phyloP scores from a whole-genome alignment of 345 rosid species.

The Kernera saxatilis region DNA sequence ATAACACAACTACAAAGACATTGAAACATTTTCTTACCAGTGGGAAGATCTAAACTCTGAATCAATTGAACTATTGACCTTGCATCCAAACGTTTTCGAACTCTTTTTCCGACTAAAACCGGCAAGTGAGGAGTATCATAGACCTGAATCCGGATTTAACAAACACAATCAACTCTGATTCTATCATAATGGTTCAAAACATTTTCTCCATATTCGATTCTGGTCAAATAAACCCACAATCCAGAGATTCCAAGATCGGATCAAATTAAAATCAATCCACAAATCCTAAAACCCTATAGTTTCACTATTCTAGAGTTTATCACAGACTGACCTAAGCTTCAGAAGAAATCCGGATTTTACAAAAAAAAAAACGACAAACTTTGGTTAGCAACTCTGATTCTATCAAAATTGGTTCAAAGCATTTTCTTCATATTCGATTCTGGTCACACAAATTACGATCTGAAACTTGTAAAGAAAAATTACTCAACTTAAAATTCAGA shows the following conservation, averaged over 20 bases:
- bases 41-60: conserved; percentile 58
- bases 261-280: too few species aligned
- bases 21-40: conserved; percentile 38
- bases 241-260: too few species aligned
- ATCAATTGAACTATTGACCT: conserved; percentile 70
- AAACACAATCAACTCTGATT: not conserved
- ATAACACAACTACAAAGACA: not conserved
- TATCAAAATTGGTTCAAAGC: too few species aligned
- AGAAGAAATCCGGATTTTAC: too few species aligned
- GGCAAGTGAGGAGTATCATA: conserved; percentile 76
- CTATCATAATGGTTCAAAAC: not conserved
- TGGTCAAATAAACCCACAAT: not conserved
- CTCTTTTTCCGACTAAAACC: conserved; percentile 58
- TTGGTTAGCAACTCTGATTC: not conserved
- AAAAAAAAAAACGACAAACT: too few species aligned
- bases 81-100: conserved; percentile 74
- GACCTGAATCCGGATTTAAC: conserved; percentile 41
- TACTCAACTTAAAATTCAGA: too few species aligned
- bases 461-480: too few species aligned
- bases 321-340: too few species aligned
- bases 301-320: too few species aligned
- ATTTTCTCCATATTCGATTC: not conserved
- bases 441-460: too few species aligned
- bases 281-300: too few species aligned
- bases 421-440: too few species aligned